These are phyloP conservation scores for Cystoisospora suis DNA, from an alignment of 169 alveolate species.

Conservation along the genomic window DNA sequence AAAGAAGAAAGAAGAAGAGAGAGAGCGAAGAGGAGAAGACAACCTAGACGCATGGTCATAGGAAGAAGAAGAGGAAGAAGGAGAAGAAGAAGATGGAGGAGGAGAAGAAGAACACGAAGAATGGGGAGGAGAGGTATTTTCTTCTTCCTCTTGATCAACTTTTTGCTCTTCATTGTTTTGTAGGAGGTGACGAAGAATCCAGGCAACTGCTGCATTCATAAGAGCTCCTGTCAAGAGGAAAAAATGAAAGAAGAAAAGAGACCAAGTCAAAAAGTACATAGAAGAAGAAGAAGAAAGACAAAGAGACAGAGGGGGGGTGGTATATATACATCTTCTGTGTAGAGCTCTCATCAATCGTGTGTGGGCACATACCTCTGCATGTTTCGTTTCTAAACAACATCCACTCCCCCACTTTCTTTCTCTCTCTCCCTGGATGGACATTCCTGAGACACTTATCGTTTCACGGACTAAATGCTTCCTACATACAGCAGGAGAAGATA, in stretches of 20 bases:
- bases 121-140: not conserved
- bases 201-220: slow-evolving; percentile 7
- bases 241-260: not conserved
- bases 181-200: not conserved
- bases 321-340: not conserved
- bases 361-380: no score
- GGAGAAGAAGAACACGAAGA: not conserved
- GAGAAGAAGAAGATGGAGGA: not conserved
- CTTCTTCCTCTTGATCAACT: not conserved
- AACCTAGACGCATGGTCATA: no score
- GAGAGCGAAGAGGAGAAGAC: not conserved
- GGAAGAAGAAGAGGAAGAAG: no score
- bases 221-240: not conserved
- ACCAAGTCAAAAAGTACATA: not conserved
- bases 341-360: not conserved
- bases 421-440: no score
- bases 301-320: not conserved
- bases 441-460: no score
- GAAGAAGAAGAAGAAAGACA: not conserved
- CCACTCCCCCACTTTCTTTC: no score
- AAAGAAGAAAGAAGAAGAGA: not conserved
- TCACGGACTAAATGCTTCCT: no score
- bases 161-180: not conserved
- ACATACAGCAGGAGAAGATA: not conserved
- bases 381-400: no score